phyloP scores from a whole-genome alignment of 208 protist species.

The Borovskyia barvae region DNA sequence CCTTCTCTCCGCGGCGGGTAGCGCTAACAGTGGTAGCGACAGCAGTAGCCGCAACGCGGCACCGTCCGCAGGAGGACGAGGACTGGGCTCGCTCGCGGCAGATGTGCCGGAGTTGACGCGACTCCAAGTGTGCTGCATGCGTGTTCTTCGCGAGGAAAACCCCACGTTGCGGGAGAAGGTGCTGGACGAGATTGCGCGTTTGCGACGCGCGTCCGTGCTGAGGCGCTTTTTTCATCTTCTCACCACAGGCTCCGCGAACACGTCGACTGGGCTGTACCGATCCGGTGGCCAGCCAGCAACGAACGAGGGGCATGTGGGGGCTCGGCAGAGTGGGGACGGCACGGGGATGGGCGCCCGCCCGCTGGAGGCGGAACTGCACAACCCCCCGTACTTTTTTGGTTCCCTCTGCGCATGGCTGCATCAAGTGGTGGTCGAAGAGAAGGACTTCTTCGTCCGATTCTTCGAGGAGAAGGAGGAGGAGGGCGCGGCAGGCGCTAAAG shows the following conservation, averaged over 20 bases:
- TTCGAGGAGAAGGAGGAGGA: conserved; percentile 24
- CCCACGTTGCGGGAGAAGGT: conserved; percentile 53
- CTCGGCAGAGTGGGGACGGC: neutral
- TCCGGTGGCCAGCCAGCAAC: conserved; percentile 18
- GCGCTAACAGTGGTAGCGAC: neutral
- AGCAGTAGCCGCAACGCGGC: conserved; percentile 11
- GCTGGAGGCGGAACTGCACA: conserved; percentile 78
- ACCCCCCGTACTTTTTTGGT: conserved; percentile 82
- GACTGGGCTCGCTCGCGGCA: conserved; percentile 22
- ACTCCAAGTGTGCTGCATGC: conserved; percentile 69
- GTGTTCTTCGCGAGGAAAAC: conserved; percentile 61
- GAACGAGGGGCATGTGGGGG: too few relatives aligned
- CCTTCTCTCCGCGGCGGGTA: conserved; percentile 38
- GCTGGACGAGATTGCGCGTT: conserved; percentile 68
- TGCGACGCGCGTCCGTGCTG: conserved; percentile 69
- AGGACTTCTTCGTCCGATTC: conserved; percentile 65
- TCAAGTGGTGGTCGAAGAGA: conserved; percentile 79
- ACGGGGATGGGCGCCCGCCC: conserved; percentile 40
- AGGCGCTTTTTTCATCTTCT: conserved; percentile 85
- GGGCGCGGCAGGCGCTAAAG: neutral
- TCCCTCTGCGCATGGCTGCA: conserved; percentile 85
- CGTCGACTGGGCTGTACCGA: conserved; percentile 43
- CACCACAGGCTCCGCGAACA: conserved; percentile 68
- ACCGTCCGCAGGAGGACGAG: conserved; percentile 1
- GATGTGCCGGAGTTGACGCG: conserved; percentile 70